Conservation (phyloP, 805 yeast species). For the Blastobotrys chiropterorum region DNA sequence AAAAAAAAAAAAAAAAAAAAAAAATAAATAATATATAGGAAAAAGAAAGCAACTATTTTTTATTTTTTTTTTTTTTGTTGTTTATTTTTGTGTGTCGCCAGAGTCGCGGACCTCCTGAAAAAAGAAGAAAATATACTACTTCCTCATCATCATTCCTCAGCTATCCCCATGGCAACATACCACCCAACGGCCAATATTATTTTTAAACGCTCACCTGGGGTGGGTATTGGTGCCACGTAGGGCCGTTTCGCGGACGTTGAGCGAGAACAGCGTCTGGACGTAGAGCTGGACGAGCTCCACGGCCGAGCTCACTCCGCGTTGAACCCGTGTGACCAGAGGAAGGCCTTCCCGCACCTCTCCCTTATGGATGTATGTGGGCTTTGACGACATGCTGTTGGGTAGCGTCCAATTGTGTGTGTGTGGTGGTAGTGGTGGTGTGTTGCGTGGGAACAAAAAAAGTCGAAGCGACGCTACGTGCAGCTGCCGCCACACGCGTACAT, state of each 20-base stretch:
- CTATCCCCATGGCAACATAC: not conserved
- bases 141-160: not conserved
- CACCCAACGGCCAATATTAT: no score
- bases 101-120: not conserved
- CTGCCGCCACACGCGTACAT: not conserved
- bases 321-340: not conserved
- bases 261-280: not conserved
- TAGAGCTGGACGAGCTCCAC: not conserved
- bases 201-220: no score
- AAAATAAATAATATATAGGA: not conserved
- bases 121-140: not conserved
- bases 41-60: not conserved
- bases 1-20: no score
- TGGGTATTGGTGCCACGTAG: no score
- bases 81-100: not conserved
- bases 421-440: not conserved
- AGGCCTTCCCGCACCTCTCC: not conserved
- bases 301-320: not conserved
- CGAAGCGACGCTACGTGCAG: no score
- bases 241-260: not conserved
- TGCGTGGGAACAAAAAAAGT: no score
- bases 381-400: not conserved
- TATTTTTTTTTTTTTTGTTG: not conserved
- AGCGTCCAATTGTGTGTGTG: not conserved
- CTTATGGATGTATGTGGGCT: not conserved